Evolutionary conservation across 1,284 basidiomycete genomes (phyloP), one percentile per base, ranked within the genome.

Genomic region (Tranzscheliella williamsii): DNA sequence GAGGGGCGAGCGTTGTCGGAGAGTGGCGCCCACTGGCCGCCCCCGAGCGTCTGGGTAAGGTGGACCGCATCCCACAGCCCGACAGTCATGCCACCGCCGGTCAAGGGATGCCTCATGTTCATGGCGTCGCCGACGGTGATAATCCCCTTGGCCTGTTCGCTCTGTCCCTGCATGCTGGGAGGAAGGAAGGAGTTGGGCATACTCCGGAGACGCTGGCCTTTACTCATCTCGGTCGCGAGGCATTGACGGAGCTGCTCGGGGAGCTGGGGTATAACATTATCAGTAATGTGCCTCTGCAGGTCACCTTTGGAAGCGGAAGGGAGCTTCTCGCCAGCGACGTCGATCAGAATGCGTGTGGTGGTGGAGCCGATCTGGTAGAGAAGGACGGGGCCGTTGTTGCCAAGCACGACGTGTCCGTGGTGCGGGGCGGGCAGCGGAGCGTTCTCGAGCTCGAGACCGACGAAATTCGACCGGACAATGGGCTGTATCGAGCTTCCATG

Each of bases 31-130:
- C 73, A 77, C 0, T 47, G 24, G 2, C 55, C 48, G 0, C 64
- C 67, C n/a, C 72, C 70, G 5, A 77, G 57, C 18, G 63, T 63
- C 30, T 67, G 56, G 2, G 73, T 71, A 23, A 77, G 65, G 35
- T 70, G 69, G 3, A 75, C 69, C 3, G 54, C 63, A 37, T 77
- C 75, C 73, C 73, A 77, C n/a, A 77, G 49, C 9, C 70, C 75
- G 13, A 77, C 75, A 1, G 73, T 67, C 75, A 77, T 77, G 17
- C 75, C 75, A 66, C 80, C 94, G 9, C 95, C 95, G 0, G 94
- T 98, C 11, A 99, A 83, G 0, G 95, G 94, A 79, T 99, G 95
- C 1, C 95, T 88, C 93, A 98, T 98, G 78, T 98, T 99, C 88
- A 92, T 94, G 1, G 94, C 87, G 78, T 98, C 95, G 4, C 95